Percentiles rank a stretch among this genome's conserved stretches.
Evolutionary conservation across 768 basidiomycete species (phyloP).

Genomic region (Hypholoma sublateritium): DNA sequence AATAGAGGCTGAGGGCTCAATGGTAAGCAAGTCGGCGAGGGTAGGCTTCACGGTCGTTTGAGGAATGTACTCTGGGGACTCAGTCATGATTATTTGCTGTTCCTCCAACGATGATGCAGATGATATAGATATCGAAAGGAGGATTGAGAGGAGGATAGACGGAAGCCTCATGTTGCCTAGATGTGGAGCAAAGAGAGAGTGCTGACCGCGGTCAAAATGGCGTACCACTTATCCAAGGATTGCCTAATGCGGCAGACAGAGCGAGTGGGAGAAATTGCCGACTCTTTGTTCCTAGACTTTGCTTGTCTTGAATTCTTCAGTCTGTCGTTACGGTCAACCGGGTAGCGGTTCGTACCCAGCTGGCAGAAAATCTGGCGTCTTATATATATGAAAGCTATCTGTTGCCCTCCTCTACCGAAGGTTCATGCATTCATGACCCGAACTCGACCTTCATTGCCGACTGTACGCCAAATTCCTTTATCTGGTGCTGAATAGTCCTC

Average conservation of each 20-base stretch:
- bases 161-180: slow-evolving; percentile 32
- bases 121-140: slow-evolving; percentile 30
- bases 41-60: slow-evolving; percentile 48
- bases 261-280: too few species aligned
- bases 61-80: slow-evolving; percentile 28
- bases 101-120: slow-evolving; percentile 26
- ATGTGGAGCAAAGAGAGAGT: background rate
- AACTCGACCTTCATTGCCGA: too few species aligned
- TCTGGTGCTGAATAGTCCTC: too few species aligned
- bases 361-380: too few species aligned
- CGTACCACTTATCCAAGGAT: background rate
- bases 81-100: slow-evolving; percentile 34
- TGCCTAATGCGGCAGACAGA: background rate
- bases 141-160: slow-evolving; percentile 26
- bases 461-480: too few species aligned
- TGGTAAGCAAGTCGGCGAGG: slow-evolving; percentile 75
- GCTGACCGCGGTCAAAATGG: background rate
- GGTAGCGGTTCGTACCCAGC: too few species aligned
- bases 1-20: slow-evolving; percentile 73
- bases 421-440: too few species aligned
- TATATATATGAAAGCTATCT: too few species aligned
- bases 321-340: too few species aligned
- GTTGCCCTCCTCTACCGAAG: too few species aligned
- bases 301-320: too few species aligned
- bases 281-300: too few species aligned